These are phyloP conservation scores for Ambrosiella xylebori DNA, from an alignment of 2,329 filamentous ascomycete species.

Conservation along the genomic window DNA sequence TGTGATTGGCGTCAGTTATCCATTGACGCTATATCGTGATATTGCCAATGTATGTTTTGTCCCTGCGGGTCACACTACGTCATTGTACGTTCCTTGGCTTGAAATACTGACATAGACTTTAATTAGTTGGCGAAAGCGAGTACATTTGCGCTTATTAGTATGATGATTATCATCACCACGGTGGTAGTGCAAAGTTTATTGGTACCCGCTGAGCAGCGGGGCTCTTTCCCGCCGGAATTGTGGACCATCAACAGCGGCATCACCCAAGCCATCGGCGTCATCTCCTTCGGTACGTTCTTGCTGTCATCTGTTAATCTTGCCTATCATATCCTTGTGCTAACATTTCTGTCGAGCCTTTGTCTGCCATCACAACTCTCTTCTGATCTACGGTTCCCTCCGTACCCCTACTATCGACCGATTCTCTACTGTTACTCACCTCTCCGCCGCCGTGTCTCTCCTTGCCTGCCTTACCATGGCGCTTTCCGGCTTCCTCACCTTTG, in stretches of 20 bases:
- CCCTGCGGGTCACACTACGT: neutral
- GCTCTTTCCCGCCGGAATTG: slow-evolving; percentile 50
- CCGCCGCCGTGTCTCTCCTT: slow-evolving; percentile 75
- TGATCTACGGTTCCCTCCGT: slow-evolving; percentile 90
- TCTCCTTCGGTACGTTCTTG: slow-evolving; percentile 64
- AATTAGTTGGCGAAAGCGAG: slow-evolving; percentile 81
- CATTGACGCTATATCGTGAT: slow-evolving; percentile 82
- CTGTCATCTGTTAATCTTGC: neutral
- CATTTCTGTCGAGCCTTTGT: slow-evolving; percentile 34
- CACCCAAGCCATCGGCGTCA: slow-evolving; percentile 92
- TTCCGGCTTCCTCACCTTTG: slow-evolving; percentile 81
- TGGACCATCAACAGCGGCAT: slow-evolving; percentile 73
- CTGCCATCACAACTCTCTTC: slow-evolving; percentile 82
- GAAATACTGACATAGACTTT: slow-evolving; percentile 2
- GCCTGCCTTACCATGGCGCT: slow-evolving; percentile 81
- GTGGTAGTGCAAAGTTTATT: slow-evolving; percentile 70
- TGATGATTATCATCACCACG: slow-evolving; percentile 76
- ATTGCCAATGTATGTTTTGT: slow-evolving; percentile 65
- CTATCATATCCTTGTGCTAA: neutral
- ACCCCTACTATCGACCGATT: slow-evolving; percentile 95
- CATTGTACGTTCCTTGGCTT: neutral
- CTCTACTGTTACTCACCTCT: slow-evolving; percentile 81
- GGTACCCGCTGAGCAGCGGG: slow-evolving; percentile 54
- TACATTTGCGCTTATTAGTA: slow-evolving; percentile 79
- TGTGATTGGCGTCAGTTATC: slow-evolving; percentile 71